Conservation (phyloP, 306 rosid species). For the Trichosanthes cucumerina region DNA sequence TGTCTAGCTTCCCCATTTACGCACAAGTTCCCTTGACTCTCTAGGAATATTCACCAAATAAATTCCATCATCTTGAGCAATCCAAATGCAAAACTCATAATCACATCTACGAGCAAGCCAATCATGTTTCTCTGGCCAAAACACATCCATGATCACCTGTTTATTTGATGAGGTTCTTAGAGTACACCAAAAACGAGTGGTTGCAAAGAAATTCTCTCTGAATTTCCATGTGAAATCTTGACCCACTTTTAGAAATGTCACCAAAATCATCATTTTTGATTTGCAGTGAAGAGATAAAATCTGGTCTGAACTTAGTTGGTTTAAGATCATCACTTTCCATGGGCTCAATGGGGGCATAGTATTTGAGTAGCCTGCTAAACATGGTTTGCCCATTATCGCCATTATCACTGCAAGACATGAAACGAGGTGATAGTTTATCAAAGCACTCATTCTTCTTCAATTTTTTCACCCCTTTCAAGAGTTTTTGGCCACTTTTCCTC, state of each 20-base stretch:
- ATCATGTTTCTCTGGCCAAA: neutral
- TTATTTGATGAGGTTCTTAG: neutral
- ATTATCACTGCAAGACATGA: neutral
- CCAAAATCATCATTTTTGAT: neutral
- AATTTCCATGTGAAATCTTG: neutral
- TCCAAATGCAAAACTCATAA: neutral
- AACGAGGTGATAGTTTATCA: neutral
- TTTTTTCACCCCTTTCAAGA: neutral
- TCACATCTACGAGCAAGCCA: neutral
- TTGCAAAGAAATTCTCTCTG: neutral
- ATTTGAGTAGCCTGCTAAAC: neutral
- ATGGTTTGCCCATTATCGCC: neutral
- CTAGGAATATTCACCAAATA: neutral
- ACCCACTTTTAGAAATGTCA: neutral
- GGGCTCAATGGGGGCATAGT: neutral
- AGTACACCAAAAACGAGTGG: neutral
- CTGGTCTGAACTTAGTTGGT: neutral
- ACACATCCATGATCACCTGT: neutral
- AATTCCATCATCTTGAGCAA: neutral
- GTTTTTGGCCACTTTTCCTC: neutral
- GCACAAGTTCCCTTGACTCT: neutral
- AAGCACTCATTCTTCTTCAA: neutral
- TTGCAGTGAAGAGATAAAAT: neutral
- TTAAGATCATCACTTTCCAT: neutral
- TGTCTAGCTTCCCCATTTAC: neutral